Conservation (phyloP, 1,139 yeast genomes). For the Suhomyces guaymorum region DNA sequence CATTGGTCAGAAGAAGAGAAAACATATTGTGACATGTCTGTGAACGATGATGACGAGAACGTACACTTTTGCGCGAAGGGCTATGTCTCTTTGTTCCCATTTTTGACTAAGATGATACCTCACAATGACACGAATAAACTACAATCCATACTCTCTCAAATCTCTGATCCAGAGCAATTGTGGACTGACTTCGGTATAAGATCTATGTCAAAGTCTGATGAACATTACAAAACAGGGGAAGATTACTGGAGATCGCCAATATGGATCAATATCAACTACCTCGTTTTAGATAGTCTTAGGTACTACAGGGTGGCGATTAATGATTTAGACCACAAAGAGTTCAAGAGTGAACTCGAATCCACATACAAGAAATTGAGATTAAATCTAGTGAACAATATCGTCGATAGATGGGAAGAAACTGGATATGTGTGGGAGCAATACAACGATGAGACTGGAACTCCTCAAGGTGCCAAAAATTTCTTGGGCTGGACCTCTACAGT, state of each 20-base stretch:
- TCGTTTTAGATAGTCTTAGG: slow-evolving; percentile 68
- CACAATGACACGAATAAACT: slow-evolving; percentile 50
- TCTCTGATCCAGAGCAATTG: slow-evolving; percentile 69
- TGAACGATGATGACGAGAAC: slow-evolving; percentile 70
- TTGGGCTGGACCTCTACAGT: slow-evolving; percentile 93
- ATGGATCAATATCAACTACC: slow-evolving; percentile 90
- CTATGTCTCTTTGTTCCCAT: slow-evolving; percentile 83
- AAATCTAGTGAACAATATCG: slow-evolving; percentile 70
- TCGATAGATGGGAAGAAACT: slow-evolving; percentile 65
- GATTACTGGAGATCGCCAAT: slow-evolving; percentile 96
- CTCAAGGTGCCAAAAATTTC: slow-evolving; percentile 85
- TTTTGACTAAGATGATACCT: slow-evolving; percentile 69
- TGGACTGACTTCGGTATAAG: slow-evolving; percentile 83
- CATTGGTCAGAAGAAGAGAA: slow-evolving; percentile 76
- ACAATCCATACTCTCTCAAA: slow-evolving; percentile 51
- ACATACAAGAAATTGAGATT: slow-evolving; percentile 60
- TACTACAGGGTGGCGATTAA: slow-evolving; percentile 42
- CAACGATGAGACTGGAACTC: slow-evolving; percentile 70
- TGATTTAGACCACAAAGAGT: slow-evolving; percentile 20
- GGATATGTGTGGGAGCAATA: slow-evolving; percentile 94
- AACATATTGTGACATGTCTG: slow-evolving; percentile 82
- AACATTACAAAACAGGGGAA: slow-evolving; percentile 71
- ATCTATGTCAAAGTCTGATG: slow-evolving; percentile 72
- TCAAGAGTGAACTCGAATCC: slow-evolving; percentile 35
- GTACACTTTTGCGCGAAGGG: slow-evolving; percentile 82